These are phyloP conservation scores for Adansonia madagascariensis DNA, from an alignment of 441 rosid species.

Conservation along the genomic window DNA sequence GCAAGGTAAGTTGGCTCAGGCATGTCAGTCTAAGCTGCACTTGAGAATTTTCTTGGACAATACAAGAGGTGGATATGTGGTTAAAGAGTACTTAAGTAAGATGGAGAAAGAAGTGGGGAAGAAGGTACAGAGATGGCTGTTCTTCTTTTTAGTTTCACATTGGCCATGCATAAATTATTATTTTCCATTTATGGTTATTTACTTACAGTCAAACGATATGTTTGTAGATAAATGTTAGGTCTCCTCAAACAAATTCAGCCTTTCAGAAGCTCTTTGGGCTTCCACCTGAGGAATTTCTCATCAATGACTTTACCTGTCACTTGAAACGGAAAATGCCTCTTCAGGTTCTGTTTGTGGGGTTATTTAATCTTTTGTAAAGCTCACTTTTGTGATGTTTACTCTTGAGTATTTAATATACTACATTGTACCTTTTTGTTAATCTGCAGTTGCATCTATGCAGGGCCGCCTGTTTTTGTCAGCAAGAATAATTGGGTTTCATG, in stretches of 20 bases:
- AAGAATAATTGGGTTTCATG: slow-evolving; percentile 87
- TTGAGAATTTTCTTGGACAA: slow-evolving; percentile 89
- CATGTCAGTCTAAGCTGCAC: slow-evolving; percentile 91
- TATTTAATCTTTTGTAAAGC: slow-evolving; percentile 10
- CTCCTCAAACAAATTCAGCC: slow-evolving; percentile 96
- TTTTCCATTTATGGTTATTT: slow-evolving; percentile 25
- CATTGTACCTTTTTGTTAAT: slow-evolving; percentile 24
- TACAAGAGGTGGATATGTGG: slow-evolving; percentile 83
- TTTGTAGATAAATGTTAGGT: slow-evolving; percentile 79
- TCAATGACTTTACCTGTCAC: slow-evolving; percentile 98
- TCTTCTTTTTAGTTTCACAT: slow-evolving; percentile 24
- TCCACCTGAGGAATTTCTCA: slow-evolving; percentile 96
- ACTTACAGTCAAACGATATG: slow-evolving; percentile 19
- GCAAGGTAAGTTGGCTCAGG: slow-evolving; percentile 85
- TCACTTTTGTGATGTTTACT: slow-evolving; percentile 11
- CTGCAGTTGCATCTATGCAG: slow-evolving; percentile 45
- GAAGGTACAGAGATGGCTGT: slow-evolving; percentile 59
- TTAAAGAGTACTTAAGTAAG: slow-evolving; percentile 79
- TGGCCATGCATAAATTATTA: slow-evolving; percentile 7
- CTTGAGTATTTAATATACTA: not conserved
- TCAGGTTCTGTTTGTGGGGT: slow-evolving; percentile 59
- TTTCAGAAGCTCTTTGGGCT: slow-evolving; percentile 97
- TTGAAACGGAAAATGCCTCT: slow-evolving; percentile 89
- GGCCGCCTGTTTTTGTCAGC: slow-evolving; percentile 95
- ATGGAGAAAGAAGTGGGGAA: slow-evolving; percentile 99